A percentile compares a stretch with the other conserved stretches of the same genome.
These are phyloP conservation scores for Rhodomyrtus tomentosa DNA, from an alignment of 345 rosid genomes.

Conservation along the genomic window DNA sequence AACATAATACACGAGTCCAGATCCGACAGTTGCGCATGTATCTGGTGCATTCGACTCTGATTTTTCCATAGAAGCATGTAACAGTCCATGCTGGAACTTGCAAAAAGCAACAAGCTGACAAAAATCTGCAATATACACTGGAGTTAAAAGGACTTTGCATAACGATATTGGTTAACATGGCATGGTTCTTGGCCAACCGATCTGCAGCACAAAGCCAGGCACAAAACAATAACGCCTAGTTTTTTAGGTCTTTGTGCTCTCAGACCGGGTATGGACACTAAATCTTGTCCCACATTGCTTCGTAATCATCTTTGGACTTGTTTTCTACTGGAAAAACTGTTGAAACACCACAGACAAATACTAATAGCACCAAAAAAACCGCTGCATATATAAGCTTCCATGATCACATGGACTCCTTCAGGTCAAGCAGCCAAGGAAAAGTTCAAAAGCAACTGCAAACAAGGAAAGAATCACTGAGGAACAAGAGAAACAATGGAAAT, in stretches of 20 bases:
- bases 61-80: background rate
- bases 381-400: background rate
- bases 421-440: background rate
- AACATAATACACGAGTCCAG: background rate
- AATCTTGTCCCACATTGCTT: conserved; percentile 1
- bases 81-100: background rate
- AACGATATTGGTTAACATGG: background rate
- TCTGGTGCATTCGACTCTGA: background rate
- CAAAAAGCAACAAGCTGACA: background rate
- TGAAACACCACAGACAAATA: background rate
- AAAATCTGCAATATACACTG: background rate
- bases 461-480: background rate
- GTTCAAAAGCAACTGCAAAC: background rate
- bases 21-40: background rate
- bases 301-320: conserved; percentile 7
- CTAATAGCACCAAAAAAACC: conserved; percentile 3
- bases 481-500: conserved; percentile 11
- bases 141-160: background rate
- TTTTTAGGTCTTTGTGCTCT: background rate
- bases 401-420: background rate
- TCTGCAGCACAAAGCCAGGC: background rate
- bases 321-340: background rate
- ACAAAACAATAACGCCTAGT: background rate
- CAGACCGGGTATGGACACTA: conserved; percentile 1
- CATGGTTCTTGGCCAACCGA: background rate